A percentile compares a stretch with the other conserved stretches of the same genome.
Evolutionary conservation across 208 protist species (phyloP).

Genomic region (Acanthamoeba divionensis): DNA sequence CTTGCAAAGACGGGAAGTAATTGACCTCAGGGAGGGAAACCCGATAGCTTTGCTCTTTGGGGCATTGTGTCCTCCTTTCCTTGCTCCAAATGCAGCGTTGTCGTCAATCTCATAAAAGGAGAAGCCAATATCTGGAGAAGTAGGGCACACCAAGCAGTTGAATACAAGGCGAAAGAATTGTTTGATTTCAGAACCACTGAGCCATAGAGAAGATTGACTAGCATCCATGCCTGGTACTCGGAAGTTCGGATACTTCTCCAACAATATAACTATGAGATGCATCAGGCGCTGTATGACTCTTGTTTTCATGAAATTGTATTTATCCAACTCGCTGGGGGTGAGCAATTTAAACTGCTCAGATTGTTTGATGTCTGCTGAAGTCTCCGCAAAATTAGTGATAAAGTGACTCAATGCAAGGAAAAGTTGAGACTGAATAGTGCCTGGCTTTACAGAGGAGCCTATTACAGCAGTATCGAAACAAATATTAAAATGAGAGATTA

Average conservation of each 20-base stretch:
- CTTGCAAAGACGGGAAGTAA: slow-evolving; percentile 25
- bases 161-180: slow-evolving; percentile 14
- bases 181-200: neutral
- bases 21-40: neutral
- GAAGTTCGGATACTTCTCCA: slow-evolving; percentile 59
- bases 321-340: slow-evolving; percentile 63
- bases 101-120: slow-evolving; percentile 16
- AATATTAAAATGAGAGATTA: neutral
- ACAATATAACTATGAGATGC: slow-evolving; percentile 58
- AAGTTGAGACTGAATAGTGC: neutral
- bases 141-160: slow-evolving; percentile 9
- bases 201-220: neutral
- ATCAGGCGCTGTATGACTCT: slow-evolving; percentile 59
- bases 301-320: slow-evolving; percentile 64
- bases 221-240: neutral
- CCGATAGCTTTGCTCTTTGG: neutral
- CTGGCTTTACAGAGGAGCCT: no score
- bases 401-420: slow-evolving; percentile 23
- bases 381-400: slow-evolving; percentile 12
- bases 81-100: neutral
- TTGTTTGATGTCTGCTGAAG: neutral
- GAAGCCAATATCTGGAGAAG: neutral
- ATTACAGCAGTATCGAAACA: neutral
- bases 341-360: slow-evolving; percentile 48
- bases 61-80: neutral